phyloP scores from a whole-genome alignment of 805 yeast genomes.

The Ogataea naganishii region DNA sequence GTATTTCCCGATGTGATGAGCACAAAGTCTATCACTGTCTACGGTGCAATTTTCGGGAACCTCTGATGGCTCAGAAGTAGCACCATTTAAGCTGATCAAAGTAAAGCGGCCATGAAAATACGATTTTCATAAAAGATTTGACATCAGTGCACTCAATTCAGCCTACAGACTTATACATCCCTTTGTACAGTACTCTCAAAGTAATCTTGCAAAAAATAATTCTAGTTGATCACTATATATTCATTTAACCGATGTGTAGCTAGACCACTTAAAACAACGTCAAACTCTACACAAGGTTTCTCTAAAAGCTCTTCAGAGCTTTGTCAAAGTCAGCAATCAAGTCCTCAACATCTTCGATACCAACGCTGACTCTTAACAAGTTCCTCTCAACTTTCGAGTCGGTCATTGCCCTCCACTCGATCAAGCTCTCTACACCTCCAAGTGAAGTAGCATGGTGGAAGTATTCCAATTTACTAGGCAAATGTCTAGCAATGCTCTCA shows the following conservation, averaged over 20 bases:
- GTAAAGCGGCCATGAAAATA: no score
- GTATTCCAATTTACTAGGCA: constrained; percentile 58
- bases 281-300: not conserved
- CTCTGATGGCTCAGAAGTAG: no score
- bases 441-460: constrained; percentile 90
- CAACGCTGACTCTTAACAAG: constrained; percentile 68
- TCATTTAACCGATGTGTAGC: no score
- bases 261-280: not conserved
- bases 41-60: no score
- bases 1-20: no score
- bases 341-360: constrained; percentile 71
- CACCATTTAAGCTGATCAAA: no score
- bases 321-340: constrained; percentile 61
- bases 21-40: no score
- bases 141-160: constrained; percentile 1
- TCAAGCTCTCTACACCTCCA: constrained; percentile 86
- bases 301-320: constrained; percentile 32
- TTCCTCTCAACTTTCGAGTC: constrained; percentile 49
- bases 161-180: not conserved
- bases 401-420: constrained; percentile 83
- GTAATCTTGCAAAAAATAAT: not conserved
- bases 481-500: constrained; percentile 45
- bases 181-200: not conserved
- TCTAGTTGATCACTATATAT: no score
- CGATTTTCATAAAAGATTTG: not conserved